phyloP scores from a whole-genome alignment of 495 filamentous ascomycete genomes.

The Xylaria palmicola region DNA sequence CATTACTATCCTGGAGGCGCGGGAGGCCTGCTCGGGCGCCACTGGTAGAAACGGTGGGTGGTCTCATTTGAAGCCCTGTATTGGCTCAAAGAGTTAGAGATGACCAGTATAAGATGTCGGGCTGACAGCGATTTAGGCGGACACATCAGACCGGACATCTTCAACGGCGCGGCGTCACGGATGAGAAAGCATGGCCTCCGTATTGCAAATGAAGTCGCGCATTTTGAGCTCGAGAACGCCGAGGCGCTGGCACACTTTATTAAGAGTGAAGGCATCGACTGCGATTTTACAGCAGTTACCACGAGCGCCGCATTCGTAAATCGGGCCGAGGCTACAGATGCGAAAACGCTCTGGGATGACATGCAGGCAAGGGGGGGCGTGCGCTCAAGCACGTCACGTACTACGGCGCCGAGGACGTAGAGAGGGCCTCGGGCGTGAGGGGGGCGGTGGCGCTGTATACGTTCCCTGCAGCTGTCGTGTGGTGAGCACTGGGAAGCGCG shows the following conservation, averaged over 20 bases:
- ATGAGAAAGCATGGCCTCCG: conserved; percentile 34
- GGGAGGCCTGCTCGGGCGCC: conserved; percentile 70
- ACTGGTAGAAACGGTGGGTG: conserved; percentile 57
- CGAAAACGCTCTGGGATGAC: conserved; percentile 32
- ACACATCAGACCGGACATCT: conserved; percentile 53
- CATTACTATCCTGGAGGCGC: conserved; percentile 67
- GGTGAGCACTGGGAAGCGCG: conserved; percentile 40
- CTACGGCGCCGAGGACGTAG: conserved; percentile 25
- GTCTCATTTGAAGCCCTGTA: background rate
- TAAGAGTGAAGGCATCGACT: conserved; percentile 41
- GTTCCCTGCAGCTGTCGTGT: conserved; percentile 35
- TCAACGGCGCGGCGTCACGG: conserved; percentile 44
- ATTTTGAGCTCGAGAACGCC: conserved; percentile 50
- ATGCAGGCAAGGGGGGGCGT: conserved; percentile 36
- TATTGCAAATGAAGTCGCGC: conserved; percentile 47
- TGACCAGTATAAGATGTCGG: too few relatives aligned
- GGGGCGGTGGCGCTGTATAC: conserved; percentile 22
- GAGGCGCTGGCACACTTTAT: conserved; percentile 43
- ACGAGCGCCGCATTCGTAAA: conserved; percentile 53
- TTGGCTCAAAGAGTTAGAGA: background rate
- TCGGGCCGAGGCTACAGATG: conserved; percentile 29
- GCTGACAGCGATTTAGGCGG: conserved; percentile 33
- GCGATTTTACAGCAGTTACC: conserved; percentile 40
- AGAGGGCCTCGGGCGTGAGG: conserved; percentile 16
- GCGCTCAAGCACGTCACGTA: conserved; percentile 34